Evolutionary conservation across 108 stramenopile genomes (phyloP), one percentile per base, ranked within the genome.

Genomic region (Pseudonitzschia pungens): DNA sequence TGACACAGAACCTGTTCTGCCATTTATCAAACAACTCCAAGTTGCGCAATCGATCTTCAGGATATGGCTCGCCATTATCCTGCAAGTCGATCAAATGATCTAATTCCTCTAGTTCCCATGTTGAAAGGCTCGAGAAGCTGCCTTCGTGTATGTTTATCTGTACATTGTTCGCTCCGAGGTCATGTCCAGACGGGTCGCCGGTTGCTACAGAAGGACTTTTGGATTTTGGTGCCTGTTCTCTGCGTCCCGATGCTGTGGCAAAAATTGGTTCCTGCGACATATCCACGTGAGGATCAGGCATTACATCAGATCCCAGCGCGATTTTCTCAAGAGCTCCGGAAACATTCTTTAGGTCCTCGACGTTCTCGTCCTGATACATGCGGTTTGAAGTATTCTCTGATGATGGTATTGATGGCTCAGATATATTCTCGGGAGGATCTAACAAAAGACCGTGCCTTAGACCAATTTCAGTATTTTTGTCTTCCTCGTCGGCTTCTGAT

Each of bases 101-200:
- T 16, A 72, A 29, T 33, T 72, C 71, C 11, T 72, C 71, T 27
- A 58, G 57, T 26, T 58, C 57, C 57, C 57, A 58, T 26, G 57
- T 31, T 26, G 57, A 22, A 31, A 58, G 57, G 29, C 57, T 58
- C 14, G 57, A 58, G n/a, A 16, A 51, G n/a, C n/a, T n/a, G 10
- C 10, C 50, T n/a, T 51, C 50, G 50, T 51, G 7, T 9, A n/a
- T n/a, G n/a, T 9, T 10, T n/a, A 45, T 45, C 2, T 51, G 6
- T 3, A 16, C 50, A n/a, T 51, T 51, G 20, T 51, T 51, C 9
- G 4, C 16, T n/a, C n/a, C 6, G 50, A 51, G 9, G 4, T 51
- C 50, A 10, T 51, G 4, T 51, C 50, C 50, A 51, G 50, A 4
- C 16, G 36, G 4, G 2, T 36, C 36, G 2, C 6, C 36, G 36